Percentiles rank a stretch among this genome's conserved stretches.
Evolutionary conservation across 768 basidiomycete genomes (phyloP).

Genomic region (Lenzites betulinus): DNA sequence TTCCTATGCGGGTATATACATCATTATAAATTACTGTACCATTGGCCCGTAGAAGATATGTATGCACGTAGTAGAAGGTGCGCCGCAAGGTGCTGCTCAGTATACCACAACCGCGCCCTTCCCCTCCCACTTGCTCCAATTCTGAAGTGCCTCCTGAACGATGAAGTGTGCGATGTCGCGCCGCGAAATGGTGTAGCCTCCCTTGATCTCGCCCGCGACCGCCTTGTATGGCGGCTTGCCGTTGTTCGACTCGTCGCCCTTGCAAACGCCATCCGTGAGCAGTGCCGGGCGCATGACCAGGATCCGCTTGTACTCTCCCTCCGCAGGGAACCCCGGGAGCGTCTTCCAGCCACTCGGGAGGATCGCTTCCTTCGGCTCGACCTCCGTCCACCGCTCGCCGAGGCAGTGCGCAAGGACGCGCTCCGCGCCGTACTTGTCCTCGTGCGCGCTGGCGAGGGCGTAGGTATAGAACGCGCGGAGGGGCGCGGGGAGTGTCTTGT

Average conservation of each 20-base stretch:
- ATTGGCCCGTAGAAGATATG: not conserved
- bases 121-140: constrained; percentile 57
- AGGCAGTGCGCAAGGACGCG: constrained; percentile 48
- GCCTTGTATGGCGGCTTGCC: constrained; percentile 45
- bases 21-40: not conserved
- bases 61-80: not conserved
- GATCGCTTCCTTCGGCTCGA: constrained; percentile 42
- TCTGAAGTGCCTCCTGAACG: constrained; percentile 43
- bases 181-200: constrained; percentile 57
- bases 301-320: constrained; percentile 46
- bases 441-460: constrained; percentile 48
- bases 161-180: constrained; percentile 69
- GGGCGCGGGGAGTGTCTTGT: constrained; percentile 46
- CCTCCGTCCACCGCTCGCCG: constrained; percentile 56
- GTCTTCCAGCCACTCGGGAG: constrained; percentile 49
- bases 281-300: constrained; percentile 59
- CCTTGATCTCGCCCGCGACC: constrained; percentile 28
- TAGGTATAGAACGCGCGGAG: constrained; percentile 52
- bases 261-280: constrained; percentile 58
- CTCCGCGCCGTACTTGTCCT: constrained; percentile 65
- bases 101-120: constrained; percentile 54
- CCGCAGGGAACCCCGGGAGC: constrained; percentile 42
- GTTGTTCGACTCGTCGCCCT: constrained; percentile 27
- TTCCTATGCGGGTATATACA: not conserved
- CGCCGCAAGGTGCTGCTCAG: constrained; percentile 24